A percentile compares a stretch with the other conserved stretches of the same genome.
Evolutionary conservation across 306 rosid genomes (phyloP).

Genomic region (Luffa aegyptiaca): DNA sequence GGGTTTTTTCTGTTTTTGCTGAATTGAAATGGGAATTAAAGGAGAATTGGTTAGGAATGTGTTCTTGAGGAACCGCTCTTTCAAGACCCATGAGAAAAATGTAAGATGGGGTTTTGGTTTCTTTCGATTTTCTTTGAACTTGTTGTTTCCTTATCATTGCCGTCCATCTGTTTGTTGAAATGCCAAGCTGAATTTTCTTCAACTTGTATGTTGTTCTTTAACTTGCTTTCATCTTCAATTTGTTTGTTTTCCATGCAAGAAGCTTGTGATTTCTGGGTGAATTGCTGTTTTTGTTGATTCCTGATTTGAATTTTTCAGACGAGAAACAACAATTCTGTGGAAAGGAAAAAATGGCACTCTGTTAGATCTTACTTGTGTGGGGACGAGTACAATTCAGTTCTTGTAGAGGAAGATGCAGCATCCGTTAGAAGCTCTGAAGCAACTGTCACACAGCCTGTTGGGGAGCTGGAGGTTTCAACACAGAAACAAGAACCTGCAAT

Average conservation of each 20-base stretch:
- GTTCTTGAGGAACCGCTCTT: conserved; percentile 50
- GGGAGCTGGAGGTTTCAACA: conserved; percentile 8
- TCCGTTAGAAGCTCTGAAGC: conserved; percentile 53
- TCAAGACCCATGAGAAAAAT: conserved; percentile 37
- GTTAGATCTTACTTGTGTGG: conserved; percentile 89
- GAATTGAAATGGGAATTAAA: conserved; percentile 61
- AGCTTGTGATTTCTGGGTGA: neutral
- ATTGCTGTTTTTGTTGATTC: neutral
- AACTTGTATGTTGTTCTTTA: neutral
- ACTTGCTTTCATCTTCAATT: neutral
- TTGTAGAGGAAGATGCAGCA: conserved; percentile 63
- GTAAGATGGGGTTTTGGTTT: conserved; percentile 28
- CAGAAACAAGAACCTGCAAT: conserved; percentile 30
- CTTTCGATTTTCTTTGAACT: neutral
- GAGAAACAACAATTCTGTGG: conserved; percentile 40
- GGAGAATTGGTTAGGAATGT: conserved; percentile 70
- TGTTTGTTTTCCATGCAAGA: neutral
- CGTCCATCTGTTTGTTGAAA: neutral
- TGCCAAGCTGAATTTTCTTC: neutral
- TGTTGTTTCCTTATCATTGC: neutral
- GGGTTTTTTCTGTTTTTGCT: conserved; percentile 4
- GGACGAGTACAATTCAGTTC: conserved; percentile 62
- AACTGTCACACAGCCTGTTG: conserved; percentile 39
- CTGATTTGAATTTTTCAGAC: conserved; percentile 24
- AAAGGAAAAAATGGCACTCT: conserved; percentile 61